Evolutionary conservation across 441 rosid species (phyloP).

Genomic region (Lepidium campestre): DNA sequence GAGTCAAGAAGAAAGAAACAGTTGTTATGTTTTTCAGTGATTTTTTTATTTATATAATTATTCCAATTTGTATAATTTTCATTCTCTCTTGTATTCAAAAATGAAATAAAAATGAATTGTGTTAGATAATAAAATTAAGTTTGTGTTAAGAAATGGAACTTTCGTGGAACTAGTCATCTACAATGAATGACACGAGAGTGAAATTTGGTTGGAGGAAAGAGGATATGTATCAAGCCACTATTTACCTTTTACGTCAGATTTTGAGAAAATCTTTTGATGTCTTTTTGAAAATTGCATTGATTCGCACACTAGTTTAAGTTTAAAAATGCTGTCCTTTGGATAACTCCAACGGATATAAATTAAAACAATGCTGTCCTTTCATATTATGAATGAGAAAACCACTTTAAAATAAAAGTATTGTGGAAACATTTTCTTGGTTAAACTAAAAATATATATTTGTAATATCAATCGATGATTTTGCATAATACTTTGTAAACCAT

Average conservation of each 20-base stretch:
- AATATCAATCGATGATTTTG: background rate
- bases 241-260: conserved; percentile 7
- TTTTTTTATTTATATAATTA: conserved; percentile 13
- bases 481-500: too few relatives aligned
- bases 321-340: conserved; percentile 13
- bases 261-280: background rate
- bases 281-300: background rate
- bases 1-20: conserved; percentile 10
- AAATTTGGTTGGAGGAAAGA: conserved; percentile 18
- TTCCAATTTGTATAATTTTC: conserved; percentile 23
- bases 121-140: background rate
- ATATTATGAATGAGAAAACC: background rate
- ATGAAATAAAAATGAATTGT: background rate
- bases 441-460: background rate
- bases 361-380: background rate
- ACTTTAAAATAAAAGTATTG: background rate
- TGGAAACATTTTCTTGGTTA: background rate
- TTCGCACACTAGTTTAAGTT: background rate
- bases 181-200: background rate
- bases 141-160: background rate
- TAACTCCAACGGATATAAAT: conserved; percentile 11
- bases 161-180: background rate
- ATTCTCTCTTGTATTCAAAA: background rate
- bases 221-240: conserved; percentile 18
- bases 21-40: conserved; percentile 1